Base-by-base conservation (phyloP, 306 rosid genomes). In the Cicer pinnatifidum region DNA sequence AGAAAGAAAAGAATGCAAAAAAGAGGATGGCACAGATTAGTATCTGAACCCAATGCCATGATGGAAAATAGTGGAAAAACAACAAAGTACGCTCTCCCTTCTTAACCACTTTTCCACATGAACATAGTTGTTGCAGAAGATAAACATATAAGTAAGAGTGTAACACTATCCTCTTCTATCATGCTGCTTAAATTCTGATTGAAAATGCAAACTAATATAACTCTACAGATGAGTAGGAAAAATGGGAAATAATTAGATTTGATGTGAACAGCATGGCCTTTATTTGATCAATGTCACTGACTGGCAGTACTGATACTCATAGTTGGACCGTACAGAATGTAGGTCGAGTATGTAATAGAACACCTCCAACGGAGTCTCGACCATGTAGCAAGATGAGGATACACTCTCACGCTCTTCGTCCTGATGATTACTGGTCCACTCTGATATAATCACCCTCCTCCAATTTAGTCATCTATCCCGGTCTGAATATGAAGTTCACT, bases 81-180 rank as follows among this genome's bases (percentile, higher is more conserved):
- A 54, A 15, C 37, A 62, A 45, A 46, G 53, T 58, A 70, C 58
- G 58, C 62, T 17, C 58, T 65, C 54, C 51, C 23, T 59, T 33
- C 76, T 69, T 23, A 50, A 57, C 59, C 43, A 71, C 20, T 82
- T 65, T 16, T 28, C 67, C 67, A 50, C 61, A 50, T 37, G 16
- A 50, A 54, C 69, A 13, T 52, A 45, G 70, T 11, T 73, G 47
- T 73, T 73, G 35, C 56, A 39, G 50, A 73, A 73, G 70, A 80
- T 80, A 47, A 58, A 17, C 16, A 80, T 8, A 56, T 9, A 81
- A 52, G 16, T 17, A 59, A 33, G 47, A 73, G 54, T 50, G 16
- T 17, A 59, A 33, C 40, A 73, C 63, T 50, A 9, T 41, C 64
- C 45, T 58, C 19, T 59, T 35, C 59, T 68, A 68, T 20, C 64